Percentiles rank a stretch among this genome's conserved stretches.
phyloP scores from a whole-genome alignment of 2,329 filamentous ascomycete species.

The Tolypocladium capitatum region DNA sequence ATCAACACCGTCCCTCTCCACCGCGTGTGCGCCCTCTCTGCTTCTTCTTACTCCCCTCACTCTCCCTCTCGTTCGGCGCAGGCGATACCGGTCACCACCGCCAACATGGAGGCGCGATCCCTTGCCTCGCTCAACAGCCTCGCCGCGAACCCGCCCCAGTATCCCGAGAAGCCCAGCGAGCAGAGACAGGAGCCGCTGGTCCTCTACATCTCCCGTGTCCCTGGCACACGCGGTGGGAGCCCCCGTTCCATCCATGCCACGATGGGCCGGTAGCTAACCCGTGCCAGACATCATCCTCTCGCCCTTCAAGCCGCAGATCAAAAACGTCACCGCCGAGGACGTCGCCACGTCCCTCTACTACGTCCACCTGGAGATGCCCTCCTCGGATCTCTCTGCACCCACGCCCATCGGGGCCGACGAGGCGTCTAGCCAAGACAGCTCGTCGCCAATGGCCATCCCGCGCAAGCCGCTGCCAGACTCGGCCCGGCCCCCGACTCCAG shows the following conservation, averaged over 20 bases:
- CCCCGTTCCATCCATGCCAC: not conserved
- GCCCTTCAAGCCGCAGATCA: constrained; percentile 74
- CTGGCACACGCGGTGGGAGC: constrained; percentile 66
- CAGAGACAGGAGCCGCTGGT: constrained; percentile 57
- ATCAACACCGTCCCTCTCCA: too few species aligned
- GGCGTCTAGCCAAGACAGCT: constrained; percentile 29
- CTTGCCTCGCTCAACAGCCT: constrained; percentile 66
- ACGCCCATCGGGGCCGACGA: constrained; percentile 14
- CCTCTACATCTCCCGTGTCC: constrained; percentile 87
- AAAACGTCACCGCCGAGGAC: constrained; percentile 79
- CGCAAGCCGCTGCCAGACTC: constrained; percentile 37
- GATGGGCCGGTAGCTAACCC: constrained; percentile 5
- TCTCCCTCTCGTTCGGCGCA: not conserved
- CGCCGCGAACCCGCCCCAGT: constrained; percentile 75
- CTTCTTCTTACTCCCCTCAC: too few species aligned
- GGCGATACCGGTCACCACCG: not conserved
- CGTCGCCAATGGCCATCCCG: constrained; percentile 30
- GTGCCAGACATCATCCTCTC: constrained; percentile 78
- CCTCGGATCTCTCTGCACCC: constrained; percentile 33
- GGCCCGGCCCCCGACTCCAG: constrained; percentile 13
- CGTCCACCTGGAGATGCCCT: constrained; percentile 52
- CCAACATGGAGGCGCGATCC: constrained; percentile 65
- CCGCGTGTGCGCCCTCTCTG: not conserved
- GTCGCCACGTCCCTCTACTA: constrained; percentile 85
- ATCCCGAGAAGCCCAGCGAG: constrained; percentile 65